Percentiles rank a stretch among this genome's conserved stretches.
These are phyloP conservation scores for Cryomyces minteri DNA, from an alignment of 495 filamentous ascomycete species.

Conservation along the genomic window DNA sequence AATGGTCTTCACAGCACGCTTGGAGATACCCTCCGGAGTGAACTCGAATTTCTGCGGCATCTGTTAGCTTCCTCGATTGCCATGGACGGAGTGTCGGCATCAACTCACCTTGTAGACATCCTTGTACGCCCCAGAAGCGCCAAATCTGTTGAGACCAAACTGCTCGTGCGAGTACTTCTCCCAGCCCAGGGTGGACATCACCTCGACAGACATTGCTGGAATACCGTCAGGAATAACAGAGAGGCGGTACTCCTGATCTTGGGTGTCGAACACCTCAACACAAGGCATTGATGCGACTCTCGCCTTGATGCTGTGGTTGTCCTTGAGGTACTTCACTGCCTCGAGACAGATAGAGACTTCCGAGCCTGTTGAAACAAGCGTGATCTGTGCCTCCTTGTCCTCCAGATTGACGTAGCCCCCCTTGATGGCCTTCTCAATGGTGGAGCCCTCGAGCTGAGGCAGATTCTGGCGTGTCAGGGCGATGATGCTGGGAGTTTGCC, in stretches of 20 bases:
- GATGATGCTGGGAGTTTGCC: conserved; percentile 80
- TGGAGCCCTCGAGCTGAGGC: conserved; percentile 87
- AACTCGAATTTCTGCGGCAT: conserved; percentile 86
- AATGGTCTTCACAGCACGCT: conserved; percentile 78
- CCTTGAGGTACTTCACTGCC: conserved; percentile 73
- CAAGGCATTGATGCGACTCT: conserved; percentile 94
- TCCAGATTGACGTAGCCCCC: conserved; percentile 85
- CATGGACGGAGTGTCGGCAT: not conserved
- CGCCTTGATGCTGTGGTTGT: conserved; percentile 72
- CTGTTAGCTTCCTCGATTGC: not conserved
- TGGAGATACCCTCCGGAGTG: conserved; percentile 86
- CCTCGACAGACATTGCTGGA: conserved; percentile 84
- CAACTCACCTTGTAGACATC: conserved; percentile 76
- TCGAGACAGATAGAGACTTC: conserved; percentile 91
- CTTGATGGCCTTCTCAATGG: conserved; percentile 72
- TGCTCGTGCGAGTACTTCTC: conserved; percentile 98
- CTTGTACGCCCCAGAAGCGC: conserved; percentile 92
- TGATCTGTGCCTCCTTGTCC: conserved; percentile 65
- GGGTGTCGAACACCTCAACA: conserved; percentile 91
- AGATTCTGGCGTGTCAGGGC: conserved; percentile 97
- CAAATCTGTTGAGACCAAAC: conserved; percentile 97
- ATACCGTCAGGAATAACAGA: conserved; percentile 85
- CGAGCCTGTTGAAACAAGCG: conserved; percentile 85
- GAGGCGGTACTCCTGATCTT: conserved; percentile 85
- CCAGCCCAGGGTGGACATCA: conserved; percentile 87